Evolutionary conservation across 1,284 basidiomycete species (phyloP).

Genomic region (Mycosarcoma mackinlayi): DNA sequence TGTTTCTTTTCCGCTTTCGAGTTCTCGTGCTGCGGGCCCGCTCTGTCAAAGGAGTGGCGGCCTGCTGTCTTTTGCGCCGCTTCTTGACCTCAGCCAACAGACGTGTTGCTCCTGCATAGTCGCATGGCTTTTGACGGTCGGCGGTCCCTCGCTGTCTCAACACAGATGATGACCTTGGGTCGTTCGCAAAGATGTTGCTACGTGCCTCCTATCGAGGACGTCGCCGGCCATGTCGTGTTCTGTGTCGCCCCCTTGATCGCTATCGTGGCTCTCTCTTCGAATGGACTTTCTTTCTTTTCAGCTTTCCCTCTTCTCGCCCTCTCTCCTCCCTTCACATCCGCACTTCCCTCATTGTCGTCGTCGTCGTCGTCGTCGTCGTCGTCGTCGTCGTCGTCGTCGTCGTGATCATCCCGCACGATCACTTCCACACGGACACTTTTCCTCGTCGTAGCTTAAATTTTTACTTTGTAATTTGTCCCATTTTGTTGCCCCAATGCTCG

Average conservation of each 20-base stretch:
- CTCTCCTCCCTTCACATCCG: background rate
- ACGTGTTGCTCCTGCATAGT: background rate
- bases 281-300: background rate
- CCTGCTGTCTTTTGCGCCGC: constrained; percentile 4
- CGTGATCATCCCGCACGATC: background rate
- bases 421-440: constrained; percentile 1
- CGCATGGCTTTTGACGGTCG: background rate
- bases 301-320: too few species aligned
- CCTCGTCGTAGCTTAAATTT: constrained; percentile 2
- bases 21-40: background rate
- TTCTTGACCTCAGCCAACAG: constrained; percentile 2
- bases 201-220: too few species aligned
- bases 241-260: too few species aligned
- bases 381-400: background rate
- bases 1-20: constrained; percentile 18
- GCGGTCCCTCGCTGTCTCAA: background rate
- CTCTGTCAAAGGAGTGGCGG: constrained; percentile 3
- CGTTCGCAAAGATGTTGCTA: too few species aligned
- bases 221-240: too few species aligned
- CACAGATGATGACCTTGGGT: background rate
- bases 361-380: too few species aligned
- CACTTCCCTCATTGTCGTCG: background rate
- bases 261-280: too few species aligned
- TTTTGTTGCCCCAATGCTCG: constrained; percentile 2
- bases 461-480: background rate